Percentiles rank a stretch among this genome's conserved stretches.
These are phyloP conservation scores for Eutrema salsugineum DNA, from an alignment of 441 rosid genomes.

Conservation along the genomic window DNA sequence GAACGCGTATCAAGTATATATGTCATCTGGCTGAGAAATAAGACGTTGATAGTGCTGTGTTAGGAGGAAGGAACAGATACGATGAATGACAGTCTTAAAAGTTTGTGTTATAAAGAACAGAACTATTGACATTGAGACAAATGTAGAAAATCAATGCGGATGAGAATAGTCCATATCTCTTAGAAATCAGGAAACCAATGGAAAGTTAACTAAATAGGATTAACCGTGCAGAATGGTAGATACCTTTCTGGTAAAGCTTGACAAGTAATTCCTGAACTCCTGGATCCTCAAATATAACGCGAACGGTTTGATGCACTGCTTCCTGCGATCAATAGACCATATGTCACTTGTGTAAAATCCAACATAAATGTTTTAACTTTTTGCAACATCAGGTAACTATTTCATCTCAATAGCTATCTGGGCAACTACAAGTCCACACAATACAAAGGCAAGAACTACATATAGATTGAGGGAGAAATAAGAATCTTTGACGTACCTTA, in stretches of 20 bases:
- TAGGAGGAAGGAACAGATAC: background rate
- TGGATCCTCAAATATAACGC: slow-evolving; percentile 97
- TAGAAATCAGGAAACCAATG: background rate
- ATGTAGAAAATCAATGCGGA: background rate
- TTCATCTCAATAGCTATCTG: slow-evolving; percentile 15
- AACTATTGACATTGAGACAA: background rate
- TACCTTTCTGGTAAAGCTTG: slow-evolving; percentile 96
- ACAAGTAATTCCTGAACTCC: slow-evolving; percentile 95
- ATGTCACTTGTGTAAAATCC: background rate
- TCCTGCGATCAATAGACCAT: slow-evolving; percentile 51
- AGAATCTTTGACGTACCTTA: slow-evolving; percentile 51
- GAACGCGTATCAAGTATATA: background rate
- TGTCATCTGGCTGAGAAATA: background rate
- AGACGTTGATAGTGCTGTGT: background rate
- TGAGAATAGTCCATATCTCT: background rate
- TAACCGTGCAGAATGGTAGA: background rate
- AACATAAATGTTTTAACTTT: background rate
- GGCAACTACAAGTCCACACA: background rate
- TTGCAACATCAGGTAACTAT: background rate
- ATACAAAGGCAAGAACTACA: background rate
- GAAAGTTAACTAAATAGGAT: background rate
- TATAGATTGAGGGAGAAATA: background rate
- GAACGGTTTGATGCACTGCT: slow-evolving; percentile 91
- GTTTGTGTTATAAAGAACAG: background rate
- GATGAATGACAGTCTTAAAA: background rate